Base-by-base conservation (phyloP, 1,139 yeast genomes). In the Yamadazyma spencermartinsiae region DNA sequence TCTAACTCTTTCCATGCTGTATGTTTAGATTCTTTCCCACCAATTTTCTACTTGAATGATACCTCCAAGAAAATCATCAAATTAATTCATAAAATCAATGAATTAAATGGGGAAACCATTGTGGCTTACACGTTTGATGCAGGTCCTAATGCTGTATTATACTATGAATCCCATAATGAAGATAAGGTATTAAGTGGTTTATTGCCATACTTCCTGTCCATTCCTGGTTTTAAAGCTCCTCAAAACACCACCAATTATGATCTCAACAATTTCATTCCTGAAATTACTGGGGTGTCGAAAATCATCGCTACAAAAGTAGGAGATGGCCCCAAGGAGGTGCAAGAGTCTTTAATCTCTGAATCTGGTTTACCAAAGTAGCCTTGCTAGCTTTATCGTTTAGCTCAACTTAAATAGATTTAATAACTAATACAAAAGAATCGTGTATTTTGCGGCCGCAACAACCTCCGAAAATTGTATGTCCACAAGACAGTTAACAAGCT, bases 91-190 rank as follows among this genome's bases (percentile, higher is more conserved):
- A 70, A 74, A 41, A 79, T 92, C 60, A 92, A 92, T 58, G 82
- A 74, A 48, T 58, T 60, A 38, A 82, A 76, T 48, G 86, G 86
- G 36, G 71, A 75, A 52, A 74, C 75, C 13, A 73, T 89, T 39
- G 97, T 96, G 17, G 98, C 98, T 26, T 92, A 92, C 64, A 94
- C 99, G 3, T 92, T 86, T 57, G 99, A 92, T 62, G 99, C 99
- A 28, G 99, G 99, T 56, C 98, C 99, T 60, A 92, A 92, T 65
- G 96, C 97, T 11, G 99, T 92, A 35, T 78, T 92, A 45, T 92
- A 92, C 69, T 92, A 90, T 60, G 80, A 84, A 57, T 75, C 76
- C 50, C 71, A 80, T 50, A 76, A 90, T 63, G 96, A 89, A 62
- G 56, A 65, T 20, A 72, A 71, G 48, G 82, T 92, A 9, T 72